Conservation (phyloP, 164 flowering plant genomes). For the Berberis thunbergii region DNA sequence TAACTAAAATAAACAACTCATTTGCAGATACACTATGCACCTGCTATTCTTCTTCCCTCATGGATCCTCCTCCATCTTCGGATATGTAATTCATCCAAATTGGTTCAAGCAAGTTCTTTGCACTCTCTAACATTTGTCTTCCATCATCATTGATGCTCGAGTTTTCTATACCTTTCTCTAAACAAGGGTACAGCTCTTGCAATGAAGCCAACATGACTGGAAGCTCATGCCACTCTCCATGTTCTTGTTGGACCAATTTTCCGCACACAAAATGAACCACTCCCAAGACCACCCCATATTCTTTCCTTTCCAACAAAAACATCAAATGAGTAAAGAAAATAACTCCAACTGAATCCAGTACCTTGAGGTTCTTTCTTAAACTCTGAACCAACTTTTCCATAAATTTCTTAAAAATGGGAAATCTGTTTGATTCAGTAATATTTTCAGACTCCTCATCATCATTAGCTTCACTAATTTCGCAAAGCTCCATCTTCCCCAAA, state of each 20-base stretch:
- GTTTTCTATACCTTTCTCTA: slow-evolving; percentile 38
- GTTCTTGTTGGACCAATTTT: slow-evolving; percentile 38
- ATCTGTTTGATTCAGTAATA: slow-evolving; percentile 13
- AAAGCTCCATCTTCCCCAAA: slow-evolving; percentile 49
- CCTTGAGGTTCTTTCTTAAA: slow-evolving; percentile 27
- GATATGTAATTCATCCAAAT: slow-evolving; percentile 31
- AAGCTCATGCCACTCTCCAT: slow-evolving; percentile 42
- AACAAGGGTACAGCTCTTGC: slow-evolving; percentile 29
- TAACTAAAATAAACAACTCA: too few species aligned
- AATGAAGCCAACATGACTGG: slow-evolving; percentile 44
- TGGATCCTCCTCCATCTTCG: slow-evolving; percentile 11
- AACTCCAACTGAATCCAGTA: slow-evolving; percentile 61
- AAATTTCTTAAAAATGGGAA: slow-evolving; percentile 37
- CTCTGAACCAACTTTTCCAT: slow-evolving; percentile 32
- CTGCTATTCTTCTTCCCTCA: slow-evolving; percentile 21
- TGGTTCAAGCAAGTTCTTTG: slow-evolving; percentile 60
- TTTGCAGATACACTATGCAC: too few species aligned
- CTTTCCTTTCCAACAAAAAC: slow-evolving; percentile 39
- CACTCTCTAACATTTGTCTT: slow-evolving; percentile 23
- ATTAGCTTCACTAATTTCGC: slow-evolving; percentile 22
- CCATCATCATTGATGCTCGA: slow-evolving; percentile 19
- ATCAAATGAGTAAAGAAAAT: slow-evolving; percentile 28
- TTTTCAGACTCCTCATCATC: slow-evolving; percentile 27
- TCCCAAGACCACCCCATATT: slow-evolving; percentile 51
- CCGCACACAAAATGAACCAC: slow-evolving; percentile 54